Base-by-base conservation (phyloP, 2,329 filamentous ascomycete genomes). In the Cladosporium velox region DNA sequence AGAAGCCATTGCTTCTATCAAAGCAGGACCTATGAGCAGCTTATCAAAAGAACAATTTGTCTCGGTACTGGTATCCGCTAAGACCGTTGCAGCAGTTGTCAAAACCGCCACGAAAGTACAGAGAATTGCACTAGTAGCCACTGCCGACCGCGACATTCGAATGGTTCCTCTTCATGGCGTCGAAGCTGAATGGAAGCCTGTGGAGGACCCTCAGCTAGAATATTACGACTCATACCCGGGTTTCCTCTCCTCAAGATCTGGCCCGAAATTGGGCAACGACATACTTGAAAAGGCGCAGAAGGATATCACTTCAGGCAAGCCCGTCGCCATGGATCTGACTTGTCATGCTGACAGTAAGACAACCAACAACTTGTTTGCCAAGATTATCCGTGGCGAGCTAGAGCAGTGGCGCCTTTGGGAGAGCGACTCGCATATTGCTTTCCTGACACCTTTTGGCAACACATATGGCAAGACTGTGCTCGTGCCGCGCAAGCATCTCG, bases 361-460 rank as follows among this genome's bases (percentile, higher is more conserved):
- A 28, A 18, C 34, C 18, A 14, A 28, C 8, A 64, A 64, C 49
- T 32, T 64, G 21, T 64, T 64, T 51, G 61, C 61, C 28, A 54
- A 54, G 11, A 64, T 64, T 15, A 21, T 64, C 18, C 61, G 61
- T 8, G 61, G 51, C 51, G 61, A 64, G 35, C 35, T 44, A 12
- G 49, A 41, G 51, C 61, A 64, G 30, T 64, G 61, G 61, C 61
- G 61, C 24, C 18, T 64, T 3, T 64, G 61, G 61, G 49, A 55
- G 51, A 57, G 51, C 18, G 3, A 47, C 0, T 21, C 49, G 8
- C 61, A 64, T 12, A n/a, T 64, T 6, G 61, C 61, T 15, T 64
- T 64, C 35, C 21, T 64, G 24, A 64, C 61, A 41, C 61, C 61
- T 3, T 64, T 55, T 24, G 61, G 24, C n/a, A 64, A 64, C 35